Evolutionary conservation across 2,329 filamentous ascomycete species (phyloP).

Genomic region (Fusarium paranaense): DNA sequence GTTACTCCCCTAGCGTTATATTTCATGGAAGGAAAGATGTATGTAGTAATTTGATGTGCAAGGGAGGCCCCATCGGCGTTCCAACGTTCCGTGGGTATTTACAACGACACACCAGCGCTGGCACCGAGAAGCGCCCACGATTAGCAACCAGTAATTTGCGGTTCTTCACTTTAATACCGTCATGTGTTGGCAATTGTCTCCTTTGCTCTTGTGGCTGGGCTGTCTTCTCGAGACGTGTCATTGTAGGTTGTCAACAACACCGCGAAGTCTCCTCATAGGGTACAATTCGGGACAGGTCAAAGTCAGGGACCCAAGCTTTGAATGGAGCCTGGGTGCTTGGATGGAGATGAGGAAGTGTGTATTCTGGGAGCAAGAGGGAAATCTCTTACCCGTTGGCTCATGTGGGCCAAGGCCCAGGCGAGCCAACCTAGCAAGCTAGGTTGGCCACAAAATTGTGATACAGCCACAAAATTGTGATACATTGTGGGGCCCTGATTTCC

Average conservation of each 20-base stretch:
- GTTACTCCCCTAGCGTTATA: background rate
- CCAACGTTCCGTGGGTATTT: background rate
- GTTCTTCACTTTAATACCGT: background rate
- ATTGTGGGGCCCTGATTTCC: too few relatives aligned
- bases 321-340: background rate
- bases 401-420: too few relatives aligned
- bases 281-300: background rate
- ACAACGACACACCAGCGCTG: background rate
- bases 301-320: background rate
- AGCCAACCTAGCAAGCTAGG: too few relatives aligned
- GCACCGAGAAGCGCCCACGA: background rate
- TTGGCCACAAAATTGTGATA: too few relatives aligned
- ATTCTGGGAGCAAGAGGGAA: background rate
- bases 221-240: background rate
- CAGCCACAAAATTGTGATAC: too few relatives aligned
- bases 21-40: background rate
- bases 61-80: background rate
- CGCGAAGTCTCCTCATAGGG: too few relatives aligned
- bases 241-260: too few relatives aligned
- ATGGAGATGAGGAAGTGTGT: background rate
- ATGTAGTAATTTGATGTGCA: background rate
- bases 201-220: background rate
- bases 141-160: too few relatives aligned
- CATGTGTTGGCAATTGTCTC: background rate
- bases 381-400: too few relatives aligned